A percentile compares a stretch with the other conserved stretches of the same genome.
Conservation (phyloP, 176 grass and related monocot species). For the Echinochloa phyllopogon region DNA sequence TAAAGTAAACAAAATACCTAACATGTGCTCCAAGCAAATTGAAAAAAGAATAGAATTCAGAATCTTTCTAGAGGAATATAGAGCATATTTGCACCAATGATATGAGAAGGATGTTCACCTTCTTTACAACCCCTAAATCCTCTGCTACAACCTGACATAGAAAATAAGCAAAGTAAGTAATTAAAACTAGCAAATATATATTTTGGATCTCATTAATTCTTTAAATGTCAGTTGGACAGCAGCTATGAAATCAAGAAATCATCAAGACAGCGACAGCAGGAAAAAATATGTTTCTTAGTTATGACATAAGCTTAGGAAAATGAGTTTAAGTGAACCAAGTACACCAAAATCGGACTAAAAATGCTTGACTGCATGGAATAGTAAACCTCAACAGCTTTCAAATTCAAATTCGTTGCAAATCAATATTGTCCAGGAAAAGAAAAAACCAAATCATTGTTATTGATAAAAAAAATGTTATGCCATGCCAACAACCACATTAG, state of each 20-base stretch:
- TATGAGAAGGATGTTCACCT: constrained; percentile 47
- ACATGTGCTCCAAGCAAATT: constrained; percentile 5
- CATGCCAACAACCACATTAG: not conserved
- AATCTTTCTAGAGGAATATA: not conserved
- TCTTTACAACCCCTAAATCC: constrained; percentile 94
- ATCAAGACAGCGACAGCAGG: not conserved
- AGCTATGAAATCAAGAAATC: constrained; percentile 26
- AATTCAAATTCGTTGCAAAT: constrained; percentile 3
- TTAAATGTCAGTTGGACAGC: not conserved
- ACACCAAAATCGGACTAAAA: not conserved
- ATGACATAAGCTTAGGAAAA: constrained; percentile 9
- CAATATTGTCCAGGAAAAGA: constrained; percentile 15
- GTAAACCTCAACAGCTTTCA: constrained; percentile 29
- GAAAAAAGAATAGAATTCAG: not conserved
- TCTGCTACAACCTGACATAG: constrained; percentile 75
- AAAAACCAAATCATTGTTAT: not conserved
- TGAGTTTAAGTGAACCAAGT: not conserved
- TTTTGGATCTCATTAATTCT: constrained; percentile 3
- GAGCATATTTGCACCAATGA: constrained; percentile 5
- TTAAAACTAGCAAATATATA: not conserved
- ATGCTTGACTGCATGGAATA: constrained; percentile 11
- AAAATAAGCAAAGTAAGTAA: constrained; percentile 21
- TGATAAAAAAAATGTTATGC: constrained; percentile 15
- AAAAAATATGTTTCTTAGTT: not conserved
- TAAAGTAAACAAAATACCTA: not conserved